Percentiles rank a stretch among this genome's conserved stretches.
Conservation (phyloP, 1,139 yeast genomes). For the Petasospora rhodanensis region DNA sequence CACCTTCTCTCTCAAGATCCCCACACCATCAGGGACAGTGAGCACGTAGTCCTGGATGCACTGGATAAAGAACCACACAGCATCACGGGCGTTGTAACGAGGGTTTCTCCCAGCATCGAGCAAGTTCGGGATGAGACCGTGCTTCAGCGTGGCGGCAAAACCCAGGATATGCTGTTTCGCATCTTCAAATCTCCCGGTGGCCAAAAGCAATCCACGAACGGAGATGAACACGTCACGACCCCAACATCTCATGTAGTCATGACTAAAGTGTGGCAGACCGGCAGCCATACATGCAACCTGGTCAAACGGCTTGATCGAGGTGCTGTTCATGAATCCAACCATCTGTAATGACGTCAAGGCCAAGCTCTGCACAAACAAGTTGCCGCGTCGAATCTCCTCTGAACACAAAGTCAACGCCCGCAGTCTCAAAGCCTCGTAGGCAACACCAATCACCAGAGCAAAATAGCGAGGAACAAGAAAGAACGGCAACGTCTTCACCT, state of each 20-base stretch:
- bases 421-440: constrained; percentile 75
- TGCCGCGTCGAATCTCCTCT: constrained; percentile 50
- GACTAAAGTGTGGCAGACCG: constrained; percentile 91
- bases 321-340: constrained; percentile 70
- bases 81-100: constrained; percentile 93
- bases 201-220: constrained; percentile 72
- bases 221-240: constrained; percentile 95
- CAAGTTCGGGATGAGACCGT: constrained; percentile 90
- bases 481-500: constrained; percentile 64
- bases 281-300: constrained; percentile 83
- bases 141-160: constrained; percentile 89
- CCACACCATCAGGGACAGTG: constrained; percentile 63
- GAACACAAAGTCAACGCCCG: constrained; percentile 60
- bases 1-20: constrained; percentile 66
- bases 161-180: constrained; percentile 80
- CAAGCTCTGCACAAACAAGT: constrained; percentile 72
- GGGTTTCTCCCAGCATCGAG: constrained; percentile 93
- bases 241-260: constrained; percentile 95
- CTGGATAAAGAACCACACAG: constrained; percentile 92
- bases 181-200: constrained; percentile 72
- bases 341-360: constrained; percentile 84
- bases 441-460: constrained; percentile 71
- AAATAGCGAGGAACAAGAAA: constrained; percentile 85
- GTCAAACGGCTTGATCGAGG: constrained; percentile 67
- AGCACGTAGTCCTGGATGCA: constrained; percentile 76